Conservation (phyloP, 306 rosid species). For the Erythrophleum fordii region DNA sequence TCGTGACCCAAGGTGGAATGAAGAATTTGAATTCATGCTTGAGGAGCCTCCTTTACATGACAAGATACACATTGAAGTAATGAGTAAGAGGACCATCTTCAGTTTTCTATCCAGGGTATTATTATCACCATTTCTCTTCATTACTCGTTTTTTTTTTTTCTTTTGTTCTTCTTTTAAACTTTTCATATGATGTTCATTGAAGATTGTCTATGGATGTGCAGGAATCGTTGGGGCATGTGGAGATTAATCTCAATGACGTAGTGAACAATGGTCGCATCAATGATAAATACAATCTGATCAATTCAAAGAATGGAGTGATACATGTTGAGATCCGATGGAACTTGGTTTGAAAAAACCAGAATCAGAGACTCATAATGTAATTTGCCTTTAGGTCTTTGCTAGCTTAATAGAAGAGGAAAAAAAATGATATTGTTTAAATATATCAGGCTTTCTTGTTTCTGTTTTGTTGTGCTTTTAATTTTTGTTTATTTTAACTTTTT, state of each 20-base stretch:
- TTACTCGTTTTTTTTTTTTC: not conserved
- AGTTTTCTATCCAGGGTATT: conserved; percentile 70
- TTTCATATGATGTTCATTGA: conserved; percentile 4
- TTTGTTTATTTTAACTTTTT: too few species aligned
- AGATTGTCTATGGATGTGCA: conserved; percentile 27
- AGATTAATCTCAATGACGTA: conserved; percentile 76
- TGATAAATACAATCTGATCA: conserved; percentile 70
- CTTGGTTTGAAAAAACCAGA: conserved; percentile 44
- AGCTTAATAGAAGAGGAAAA: not conserved
- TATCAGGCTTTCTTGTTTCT: not conserved
- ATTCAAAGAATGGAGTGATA: conserved; percentile 75
- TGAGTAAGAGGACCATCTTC: conserved; percentile 65
- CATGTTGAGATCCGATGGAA: conserved; percentile 83
- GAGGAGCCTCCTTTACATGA: conserved; percentile 88
- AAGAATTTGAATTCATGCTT: conserved; percentile 86
- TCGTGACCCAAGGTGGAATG: conserved; percentile 85
- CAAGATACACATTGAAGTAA: conserved; percentile 76
- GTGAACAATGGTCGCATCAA: conserved; percentile 82
- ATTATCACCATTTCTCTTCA: not conserved
- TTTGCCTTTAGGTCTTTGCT: not conserved
- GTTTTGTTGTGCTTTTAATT: too few species aligned
- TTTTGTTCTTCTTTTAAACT: not conserved
- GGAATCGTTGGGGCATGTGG: conserved; percentile 85
- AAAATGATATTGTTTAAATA: too few species aligned
- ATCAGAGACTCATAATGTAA: not conserved